Evolutionary conservation across 2,329 filamentous ascomycete species (phyloP).

Genomic region (Ophiobolus disseminans): DNA sequence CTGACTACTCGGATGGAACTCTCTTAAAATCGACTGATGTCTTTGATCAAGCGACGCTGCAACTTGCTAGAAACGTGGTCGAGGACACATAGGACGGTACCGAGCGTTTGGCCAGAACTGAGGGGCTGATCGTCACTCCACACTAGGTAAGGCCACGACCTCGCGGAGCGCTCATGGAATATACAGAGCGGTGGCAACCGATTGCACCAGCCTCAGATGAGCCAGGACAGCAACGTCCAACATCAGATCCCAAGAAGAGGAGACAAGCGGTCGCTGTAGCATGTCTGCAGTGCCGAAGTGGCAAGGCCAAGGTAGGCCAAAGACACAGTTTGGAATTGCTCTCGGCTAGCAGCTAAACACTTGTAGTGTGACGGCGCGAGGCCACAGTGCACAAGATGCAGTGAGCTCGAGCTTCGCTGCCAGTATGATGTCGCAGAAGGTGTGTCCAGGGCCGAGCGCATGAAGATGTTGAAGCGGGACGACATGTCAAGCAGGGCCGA

Average conservation of each 20-base stretch:
- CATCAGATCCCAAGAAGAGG: slow-evolving; percentile 24
- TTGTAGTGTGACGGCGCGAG: slow-evolving; percentile 31
- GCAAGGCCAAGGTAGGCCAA: slow-evolving; percentile 33
- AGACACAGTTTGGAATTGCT: neutral
- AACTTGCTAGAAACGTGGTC: neutral
- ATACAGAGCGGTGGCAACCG: slow-evolving; percentile 29
- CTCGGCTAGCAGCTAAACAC: slow-evolving; percentile 8
- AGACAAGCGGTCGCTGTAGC: slow-evolving; percentile 32
- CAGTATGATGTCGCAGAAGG: slow-evolving; percentile 35
- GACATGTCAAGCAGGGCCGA: slow-evolving; percentile 24
- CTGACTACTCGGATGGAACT: neutral
- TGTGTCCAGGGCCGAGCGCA: slow-evolving; percentile 32
- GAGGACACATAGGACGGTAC: no score
- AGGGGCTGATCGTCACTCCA: neutral
- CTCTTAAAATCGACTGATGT: neutral
- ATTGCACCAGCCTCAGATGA: slow-evolving; percentile 35
- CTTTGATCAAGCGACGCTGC: neutral
- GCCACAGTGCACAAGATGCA: slow-evolving; percentile 30
- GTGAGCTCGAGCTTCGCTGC: slow-evolving; percentile 23
- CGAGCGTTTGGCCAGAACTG: neutral
- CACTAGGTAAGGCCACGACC: neutral
- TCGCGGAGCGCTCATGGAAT: slow-evolving; percentile 17
- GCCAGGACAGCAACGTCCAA: slow-evolving; percentile 24
- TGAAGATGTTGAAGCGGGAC: slow-evolving; percentile 33
- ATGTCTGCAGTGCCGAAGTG: slow-evolving; percentile 30